Evolutionary conservation across 2,329 filamentous ascomycete genomes (phyloP), one percentile per base, ranked within the genome.

Genomic region (Cadophora malorum): DNA sequence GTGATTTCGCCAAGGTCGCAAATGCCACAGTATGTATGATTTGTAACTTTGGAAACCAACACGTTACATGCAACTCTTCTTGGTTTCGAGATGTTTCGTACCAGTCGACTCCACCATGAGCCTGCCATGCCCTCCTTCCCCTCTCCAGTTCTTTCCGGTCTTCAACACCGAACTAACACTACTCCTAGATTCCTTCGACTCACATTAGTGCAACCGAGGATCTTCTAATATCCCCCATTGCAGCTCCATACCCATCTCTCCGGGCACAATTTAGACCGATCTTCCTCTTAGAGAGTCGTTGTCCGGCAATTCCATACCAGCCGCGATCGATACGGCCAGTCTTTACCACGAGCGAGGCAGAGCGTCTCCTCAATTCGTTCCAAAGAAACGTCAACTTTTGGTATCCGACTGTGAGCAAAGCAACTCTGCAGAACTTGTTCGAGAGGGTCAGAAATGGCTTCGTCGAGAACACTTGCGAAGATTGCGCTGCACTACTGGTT

Each of bases 351-450:
- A 76, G 79, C 0, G 83, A 85, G 7, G 74, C 85, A 1, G 78
- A 80, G 19, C 73, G 74, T 0, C 80, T 83, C 5, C 72, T 85
- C 0, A 74, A 78, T 1, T 79, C 81, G 0, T 86, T 86, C 56
- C 79, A 83, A 68, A 74, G 76, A 2, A 81, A 79, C 41, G 77
- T 85, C 52, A 86, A 86, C 73, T 85, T 85, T 59, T 86, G 83
- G 82, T 86, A 85, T 65, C 84, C 83, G 0, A 84, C 82, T 6
- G 80, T 84, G 76, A 82, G 83, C 0, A 78, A 78, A 53, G 67
- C 70, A 0, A 82, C 81, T 31, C 72, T 84, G 0, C 70, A 77
- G 1, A 72, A 71, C 23, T 9, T 72, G 1, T 71, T 69, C 19
- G 69, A 71, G 12, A 66, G 63, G 50, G 64, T 68, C 1, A 66